Base-by-base conservation (phyloP, 176 grass and related monocot species). In the Avena insularis region DNA sequence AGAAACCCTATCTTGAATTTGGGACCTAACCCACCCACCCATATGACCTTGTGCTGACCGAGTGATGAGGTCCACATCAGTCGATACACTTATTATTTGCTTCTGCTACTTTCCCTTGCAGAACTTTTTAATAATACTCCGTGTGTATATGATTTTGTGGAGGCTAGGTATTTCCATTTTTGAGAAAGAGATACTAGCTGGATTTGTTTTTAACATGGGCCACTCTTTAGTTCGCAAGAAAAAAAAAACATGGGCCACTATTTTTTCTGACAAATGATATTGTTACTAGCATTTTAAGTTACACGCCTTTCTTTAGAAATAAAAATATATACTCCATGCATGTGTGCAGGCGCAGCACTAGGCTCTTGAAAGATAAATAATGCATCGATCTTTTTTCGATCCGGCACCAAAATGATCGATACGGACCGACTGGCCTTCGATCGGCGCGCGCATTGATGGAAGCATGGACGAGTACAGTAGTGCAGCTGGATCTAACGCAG, bases 341-440 rank as follows among this genome's bases (percentile, higher is more conserved):
- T 51, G 71, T 13, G 13, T 71, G 68, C 19, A 21, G n/a, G n/a
- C 8, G 71, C 46, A 51, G 13, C 46, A 27, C 46, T 2, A 51
- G 47, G 13, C 72, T 29, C 21, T 75, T 75, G 21, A 6, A 75
- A 9, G 46, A 50, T 75, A 13, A 75, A 75, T 53, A 75, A 75
- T 53, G 47, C 72, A 0, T 27, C 47, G 23, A 31, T 53, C 48
- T 10, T 53, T 31, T 15, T 76, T 9, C 8, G 73, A 49, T 0
- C 13, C 48, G 48, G 23, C 14, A 11, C 9, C 73, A 17, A 54
- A 54, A 76, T 31, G 73, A 54, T 20, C 16, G 53, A 55, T 6
- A 4, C 15, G 16, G 15, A 15, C 11, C 3, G 17, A 9, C 9
- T 71, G 67, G 67, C 8, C 67, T 36, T 20, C 35, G 8, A 68